Evolutionary conservation across 495 filamentous ascomycete genomes (phyloP), one percentile per base, ranked within the genome.

Genomic region (Talaromyces borbonicus): DNA sequence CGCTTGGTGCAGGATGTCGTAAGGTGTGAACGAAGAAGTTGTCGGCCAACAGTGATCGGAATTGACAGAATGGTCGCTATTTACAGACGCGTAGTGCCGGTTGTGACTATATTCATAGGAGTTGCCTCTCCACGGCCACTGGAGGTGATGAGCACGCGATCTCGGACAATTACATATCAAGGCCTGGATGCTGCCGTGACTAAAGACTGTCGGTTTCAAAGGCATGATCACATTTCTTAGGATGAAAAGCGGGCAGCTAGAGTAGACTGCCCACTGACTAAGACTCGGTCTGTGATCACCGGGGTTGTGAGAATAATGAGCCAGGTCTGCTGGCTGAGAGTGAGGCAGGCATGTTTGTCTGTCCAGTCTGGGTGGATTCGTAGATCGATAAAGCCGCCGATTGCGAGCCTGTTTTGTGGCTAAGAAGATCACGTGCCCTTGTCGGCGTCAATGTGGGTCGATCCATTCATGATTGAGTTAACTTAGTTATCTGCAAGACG

Each of bases 1-100:
- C 23, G 72, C 66, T 47, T 80, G 70, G 36, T 78, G 68, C 51
- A 97, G 79, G 52, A 98, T 85, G 51, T 98, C 85, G 60, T 98
- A 97, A 0, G 92, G 92, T 0, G 90, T 92, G n/a, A 69, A 67
- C 6, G 56, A 54, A 8, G 56, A 24, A 18, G 46, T 46, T 4
- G 54, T 56, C 1, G 67, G 67, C 67, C 67, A 72, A 15, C 59
- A 52, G 19, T 68, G 55, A 15, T 61, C 56, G 11, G 51, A 16
- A 2, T 46, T 8, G 4, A 5, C 25, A 22, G 2, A 11, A 2
- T 14, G 16, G 7, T 52, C 50, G 12, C 57, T 37, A 31, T 44
- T 27, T 29, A 55, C 44, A 0, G 60, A 68, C 35, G 65, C 60
- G 61, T 67, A 68, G 30, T 26, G 46, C 42, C 56, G 54, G 49